These are phyloP conservation scores for grape (Vitis vinifera) DNA, from an alignment of 164 flowering plant genomes.

Conservation along the genomic window DNA sequence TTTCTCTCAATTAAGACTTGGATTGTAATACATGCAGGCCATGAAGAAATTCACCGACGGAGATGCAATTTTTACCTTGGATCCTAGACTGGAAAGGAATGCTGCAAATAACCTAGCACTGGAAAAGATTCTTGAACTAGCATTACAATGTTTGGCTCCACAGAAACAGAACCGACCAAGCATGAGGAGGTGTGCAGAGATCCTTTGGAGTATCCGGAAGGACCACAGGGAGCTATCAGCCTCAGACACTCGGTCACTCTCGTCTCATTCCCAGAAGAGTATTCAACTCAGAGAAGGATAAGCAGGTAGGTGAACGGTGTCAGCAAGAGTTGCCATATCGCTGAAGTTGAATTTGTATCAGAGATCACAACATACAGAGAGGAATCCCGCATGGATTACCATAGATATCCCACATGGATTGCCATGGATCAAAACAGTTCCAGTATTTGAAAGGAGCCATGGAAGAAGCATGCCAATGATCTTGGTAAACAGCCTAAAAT, in stretches of 20 bases:
- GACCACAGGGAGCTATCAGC: slow-evolving; percentile 60
- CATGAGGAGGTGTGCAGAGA: slow-evolving; percentile 87
- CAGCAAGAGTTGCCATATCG: background rate
- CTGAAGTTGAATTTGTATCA: background rate
- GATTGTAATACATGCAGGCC: slow-evolving; percentile 52
- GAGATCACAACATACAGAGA: background rate
- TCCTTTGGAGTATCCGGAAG: slow-evolving; percentile 87
- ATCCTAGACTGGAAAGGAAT: slow-evolving; percentile 56
- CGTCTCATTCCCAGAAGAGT: slow-evolving; percentile 37
- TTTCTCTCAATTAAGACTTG: background rate
- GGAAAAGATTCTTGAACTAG: slow-evolving; percentile 77
- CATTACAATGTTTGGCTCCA: slow-evolving; percentile 80
- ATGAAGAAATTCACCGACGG: slow-evolving; percentile 75
- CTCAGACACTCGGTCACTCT: slow-evolving; percentile 35
- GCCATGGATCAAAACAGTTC: too few relatives aligned
- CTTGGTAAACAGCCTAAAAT: too few relatives aligned
- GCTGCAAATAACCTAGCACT: slow-evolving; percentile 43
- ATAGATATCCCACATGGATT: too few relatives aligned
- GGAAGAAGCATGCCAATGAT: too few relatives aligned
- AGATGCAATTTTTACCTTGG: slow-evolving; percentile 57
- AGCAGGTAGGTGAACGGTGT: background rate
- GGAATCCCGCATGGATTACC: too few relatives aligned
- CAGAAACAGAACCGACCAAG: slow-evolving; percentile 62
- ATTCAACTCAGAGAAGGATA: slow-evolving; percentile 25
- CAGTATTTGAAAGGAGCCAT: too few relatives aligned